Base-by-base conservation (phyloP, 192 early-diverging fungal species). In the Geranomyces michiganensis region DNA sequence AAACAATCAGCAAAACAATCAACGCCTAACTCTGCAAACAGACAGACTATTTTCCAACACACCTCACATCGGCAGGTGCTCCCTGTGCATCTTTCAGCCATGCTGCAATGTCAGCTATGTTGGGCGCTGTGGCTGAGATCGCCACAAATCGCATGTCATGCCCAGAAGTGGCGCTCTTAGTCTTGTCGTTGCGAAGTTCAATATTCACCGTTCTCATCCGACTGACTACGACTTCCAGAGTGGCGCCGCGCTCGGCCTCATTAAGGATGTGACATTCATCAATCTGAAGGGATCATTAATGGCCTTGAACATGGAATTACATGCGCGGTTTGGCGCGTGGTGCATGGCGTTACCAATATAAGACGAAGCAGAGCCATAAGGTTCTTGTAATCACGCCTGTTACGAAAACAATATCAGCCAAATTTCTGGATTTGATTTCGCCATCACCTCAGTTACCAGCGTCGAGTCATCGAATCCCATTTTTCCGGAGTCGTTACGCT, bases 251-350 rank as follows among this genome's bases (percentile, higher is more conserved):
- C 0, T 65, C 67, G 33, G 78, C 49, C 56, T 88, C 90, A 26
- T 86, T 83, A 4, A 93, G 74, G 21, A 88, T 77, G 71, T 93
- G 92, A 8, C 92, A 89, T 82, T 93, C 92, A 71, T 93, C 92
- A 76, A 93, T 73, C 79, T 84, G 36, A 41, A 41, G 10, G 66
- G n/a, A 19, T 24, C 59, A 7, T 12, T 0, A 31, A 33, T 8
- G 55, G n/a, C n/a, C n/a, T 41, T 41, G 10, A 41, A 10, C 36
- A 3, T 10, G 10, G 10, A 41, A 10, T 41, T 41, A 41, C 36
- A 7, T 41, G 36, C 36, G 36, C 36, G 36, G 3, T 3, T 10
- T 41, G 5, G 5, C 10, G 36, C 36, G 3, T 3, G 36, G 36
- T 10, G 36, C 10, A n/a, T 9, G 7, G 17, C n/a, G n/a, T n/a